Percentiles rank a stretch among this genome's conserved stretches.
phyloP scores from a whole-genome alignment of 768 basidiomycete species.

The Lactifluus subvellereus region DNA sequence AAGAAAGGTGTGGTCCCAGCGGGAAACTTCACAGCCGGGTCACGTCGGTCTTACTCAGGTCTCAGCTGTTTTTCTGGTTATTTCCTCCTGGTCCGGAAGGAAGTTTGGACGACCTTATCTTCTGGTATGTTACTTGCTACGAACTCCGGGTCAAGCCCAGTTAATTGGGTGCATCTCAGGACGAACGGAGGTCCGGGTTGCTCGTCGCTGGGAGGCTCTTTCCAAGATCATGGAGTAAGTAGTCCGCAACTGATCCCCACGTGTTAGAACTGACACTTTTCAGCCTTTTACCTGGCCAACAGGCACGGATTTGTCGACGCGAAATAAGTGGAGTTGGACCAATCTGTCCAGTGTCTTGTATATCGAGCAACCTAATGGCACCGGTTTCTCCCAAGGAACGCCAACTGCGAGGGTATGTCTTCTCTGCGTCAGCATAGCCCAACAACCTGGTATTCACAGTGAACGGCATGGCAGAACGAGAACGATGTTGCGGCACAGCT shows the following conservation, averaged over 20 bases:
- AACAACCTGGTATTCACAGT: not conserved
- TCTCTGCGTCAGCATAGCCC: not conserved
- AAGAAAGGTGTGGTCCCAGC: constrained; percentile 45
- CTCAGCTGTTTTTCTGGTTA: constrained; percentile 77
- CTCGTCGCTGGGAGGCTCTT: constrained; percentile 62
- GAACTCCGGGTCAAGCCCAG: not conserved
- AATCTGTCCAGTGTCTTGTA: constrained; percentile 70
- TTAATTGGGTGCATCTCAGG: constrained; percentile 35
- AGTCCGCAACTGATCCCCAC: constrained; percentile 13
- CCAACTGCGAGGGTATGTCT: constrained; percentile 45
- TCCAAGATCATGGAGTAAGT: constrained; percentile 71
- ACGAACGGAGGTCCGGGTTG: constrained; percentile 80
- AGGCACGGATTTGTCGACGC: constrained; percentile 58
- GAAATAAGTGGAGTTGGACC: constrained; percentile 70
- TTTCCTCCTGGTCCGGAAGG: constrained; percentile 74
- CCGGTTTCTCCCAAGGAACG: constrained; percentile 66
- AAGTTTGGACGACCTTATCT: constrained; percentile 65
- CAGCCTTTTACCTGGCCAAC: constrained; percentile 64
- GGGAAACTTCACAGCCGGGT: not conserved
- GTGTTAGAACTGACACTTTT: not conserved
- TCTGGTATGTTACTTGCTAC: constrained; percentile 45
- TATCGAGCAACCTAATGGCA: constrained; percentile 77
- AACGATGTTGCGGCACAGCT: constrained; percentile 51
- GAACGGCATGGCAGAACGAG: constrained; percentile 37
- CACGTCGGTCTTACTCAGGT: not conserved